Conservation (phyloP, 148 eudicot genomes). For the Rhododendron vialii region DNA sequence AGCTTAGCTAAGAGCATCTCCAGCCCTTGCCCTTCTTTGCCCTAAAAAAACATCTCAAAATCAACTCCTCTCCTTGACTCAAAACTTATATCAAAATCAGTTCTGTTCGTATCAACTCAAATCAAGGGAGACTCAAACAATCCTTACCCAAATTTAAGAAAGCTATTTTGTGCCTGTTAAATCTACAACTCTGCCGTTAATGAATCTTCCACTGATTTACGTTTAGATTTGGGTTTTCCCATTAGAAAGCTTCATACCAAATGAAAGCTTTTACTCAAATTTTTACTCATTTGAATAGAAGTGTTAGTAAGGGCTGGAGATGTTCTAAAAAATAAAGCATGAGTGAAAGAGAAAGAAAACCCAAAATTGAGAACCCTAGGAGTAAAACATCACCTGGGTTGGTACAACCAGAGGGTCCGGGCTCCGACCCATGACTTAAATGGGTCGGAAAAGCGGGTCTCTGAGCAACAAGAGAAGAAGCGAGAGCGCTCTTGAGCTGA, state of each 20-base stretch:
- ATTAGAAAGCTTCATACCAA: not conserved
- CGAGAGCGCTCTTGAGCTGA: slow-evolving; percentile 40
- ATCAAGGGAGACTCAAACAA: not conserved
- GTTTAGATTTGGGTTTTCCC: not conserved
- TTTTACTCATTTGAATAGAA: not conserved
- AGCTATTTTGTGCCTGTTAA: too few species aligned
- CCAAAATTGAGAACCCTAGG: not conserved
- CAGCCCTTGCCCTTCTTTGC: not conserved
- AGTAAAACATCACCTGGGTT: slow-evolving; percentile 14
- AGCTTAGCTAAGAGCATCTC: not conserved
- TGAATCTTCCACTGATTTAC: too few species aligned
- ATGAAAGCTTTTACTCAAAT: not conserved
- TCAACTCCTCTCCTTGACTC: not conserved
- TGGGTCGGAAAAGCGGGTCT: slow-evolving; percentile 33
- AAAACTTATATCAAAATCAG: not conserved
- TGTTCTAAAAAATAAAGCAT: not conserved
- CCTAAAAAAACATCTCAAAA: not conserved
- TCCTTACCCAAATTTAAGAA: too few species aligned
- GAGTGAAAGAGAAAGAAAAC: not conserved
- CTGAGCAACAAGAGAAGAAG: slow-evolving; percentile 42
- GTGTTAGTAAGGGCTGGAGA: not conserved
- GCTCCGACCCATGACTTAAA: slow-evolving; percentile 21
- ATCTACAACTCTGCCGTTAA: too few species aligned
- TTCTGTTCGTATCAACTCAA: not conserved
- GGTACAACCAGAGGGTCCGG: slow-evolving; percentile 25